Conservation (phyloP, 352 stramenopile species). For the Blastocystis sp. region DNA sequence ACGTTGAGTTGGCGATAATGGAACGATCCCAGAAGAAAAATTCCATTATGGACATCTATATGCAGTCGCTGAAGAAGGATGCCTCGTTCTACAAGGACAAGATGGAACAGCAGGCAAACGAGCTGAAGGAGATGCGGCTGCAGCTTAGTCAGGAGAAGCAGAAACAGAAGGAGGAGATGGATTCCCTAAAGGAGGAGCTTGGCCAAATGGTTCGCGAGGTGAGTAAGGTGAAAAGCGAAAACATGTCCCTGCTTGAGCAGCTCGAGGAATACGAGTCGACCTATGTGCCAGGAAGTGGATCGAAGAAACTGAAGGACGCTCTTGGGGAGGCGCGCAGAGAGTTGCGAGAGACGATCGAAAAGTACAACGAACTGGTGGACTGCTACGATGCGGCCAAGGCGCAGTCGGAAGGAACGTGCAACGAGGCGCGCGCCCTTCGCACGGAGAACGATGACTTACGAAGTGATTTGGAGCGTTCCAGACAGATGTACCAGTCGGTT, state of each 20-base stretch:
- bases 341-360: slow-evolving; percentile 27
- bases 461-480: not conserved
- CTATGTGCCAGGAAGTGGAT: slow-evolving; percentile 24
- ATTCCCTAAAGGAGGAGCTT: slow-evolving; percentile 21
- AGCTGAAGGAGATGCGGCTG: not conserved
- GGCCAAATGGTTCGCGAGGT: slow-evolving; percentile 28
- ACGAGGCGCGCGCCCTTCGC: not conserved
- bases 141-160: slow-evolving; percentile 12
- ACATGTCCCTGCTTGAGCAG: not conserved
- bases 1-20: not conserved
- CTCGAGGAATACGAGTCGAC: slow-evolving; percentile 1
- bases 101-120: not conserved
- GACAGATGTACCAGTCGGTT: slow-evolving; percentile 7
- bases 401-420: not conserved
- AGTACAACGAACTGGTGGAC: slow-evolving; percentile 50
- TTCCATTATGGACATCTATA: slow-evolving; percentile 40
- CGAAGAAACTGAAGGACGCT: slow-evolving; percentile 51
- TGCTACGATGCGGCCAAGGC: slow-evolving; percentile 24
- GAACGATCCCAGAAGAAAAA: not conserved
- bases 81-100: slow-evolving; percentile 45
- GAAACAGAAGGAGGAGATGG: not conserved
- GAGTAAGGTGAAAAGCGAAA: not conserved
- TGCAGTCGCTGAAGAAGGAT: slow-evolving; percentile 53
- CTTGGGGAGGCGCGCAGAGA: not conserved
- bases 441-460: slow-evolving; percentile 1